phyloP scores from a whole-genome alignment of 306 rosid genomes.

The Ochetophila trinervis region DNA sequence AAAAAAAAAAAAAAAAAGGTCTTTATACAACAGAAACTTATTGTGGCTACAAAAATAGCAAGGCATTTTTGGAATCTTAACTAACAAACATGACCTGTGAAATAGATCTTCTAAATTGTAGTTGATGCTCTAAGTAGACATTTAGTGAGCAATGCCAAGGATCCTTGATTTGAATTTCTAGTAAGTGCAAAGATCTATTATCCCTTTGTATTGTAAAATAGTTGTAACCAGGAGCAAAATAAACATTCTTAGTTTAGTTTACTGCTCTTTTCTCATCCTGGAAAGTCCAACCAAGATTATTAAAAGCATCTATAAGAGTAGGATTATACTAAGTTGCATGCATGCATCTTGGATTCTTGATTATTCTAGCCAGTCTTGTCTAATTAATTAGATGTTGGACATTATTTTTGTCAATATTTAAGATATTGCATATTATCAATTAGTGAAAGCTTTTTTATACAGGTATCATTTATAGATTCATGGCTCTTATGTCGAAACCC shows the following conservation, averaged over 20 bases:
- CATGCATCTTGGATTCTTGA: no score
- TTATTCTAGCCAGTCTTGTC: neutral
- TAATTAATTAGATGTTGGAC: neutral
- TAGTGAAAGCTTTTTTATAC: constrained; percentile 16
- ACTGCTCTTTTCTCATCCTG: no score
- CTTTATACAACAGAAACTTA: neutral
- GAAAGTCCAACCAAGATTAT: no score
- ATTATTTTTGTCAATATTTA: neutral
- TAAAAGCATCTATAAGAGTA: no score
- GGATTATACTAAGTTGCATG: no score
- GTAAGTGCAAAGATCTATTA: neutral
- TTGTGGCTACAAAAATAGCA: neutral
- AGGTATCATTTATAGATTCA: constrained; percentile 82
- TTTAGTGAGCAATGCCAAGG: neutral
- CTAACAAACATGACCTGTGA: neutral
- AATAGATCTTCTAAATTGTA: no score
- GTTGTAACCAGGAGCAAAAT: no score
- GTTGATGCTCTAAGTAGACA: no score
- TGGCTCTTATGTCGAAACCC: constrained; percentile 59
- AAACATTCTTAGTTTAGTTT: no score
- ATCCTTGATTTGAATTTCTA: neutral
- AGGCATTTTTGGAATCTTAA: neutral
- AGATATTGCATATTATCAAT: neutral
- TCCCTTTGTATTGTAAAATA: no score
- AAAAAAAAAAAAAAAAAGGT: no score